These are phyloP conservation scores for Penicillium sp. DNA, from an alignment of 2,329 filamentous ascomycete species.

Conservation along the genomic window DNA sequence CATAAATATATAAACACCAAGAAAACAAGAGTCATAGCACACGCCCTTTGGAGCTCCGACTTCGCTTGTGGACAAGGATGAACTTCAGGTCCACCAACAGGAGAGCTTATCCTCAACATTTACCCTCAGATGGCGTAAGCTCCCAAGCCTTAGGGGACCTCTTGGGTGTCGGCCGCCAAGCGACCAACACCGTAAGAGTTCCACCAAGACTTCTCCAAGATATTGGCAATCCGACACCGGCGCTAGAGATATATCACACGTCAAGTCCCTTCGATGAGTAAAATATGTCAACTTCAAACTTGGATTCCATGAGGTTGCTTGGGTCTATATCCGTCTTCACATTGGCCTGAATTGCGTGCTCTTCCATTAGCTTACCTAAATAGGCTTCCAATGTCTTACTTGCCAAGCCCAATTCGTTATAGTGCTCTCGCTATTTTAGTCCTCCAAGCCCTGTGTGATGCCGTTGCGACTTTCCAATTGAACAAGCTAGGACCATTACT, in stretches of 20 bases:
- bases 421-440: neutral
- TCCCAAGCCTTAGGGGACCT: neutral
- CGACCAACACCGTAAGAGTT: neutral
- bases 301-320: neutral
- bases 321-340: neutral
- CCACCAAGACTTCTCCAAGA: neutral
- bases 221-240: neutral
- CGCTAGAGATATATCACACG: neutral
- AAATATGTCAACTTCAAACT: neutral
- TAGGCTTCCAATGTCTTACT: no score
- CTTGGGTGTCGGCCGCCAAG: neutral
- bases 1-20: constrained; percentile 5
- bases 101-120: neutral
- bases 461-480: neutral
- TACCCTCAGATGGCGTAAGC: neutral
- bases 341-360: neutral
- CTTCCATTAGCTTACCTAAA: neutral
- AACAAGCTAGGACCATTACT: neutral
- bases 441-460: no score
- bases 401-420: neutral
- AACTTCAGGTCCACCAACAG: constrained; percentile 4
- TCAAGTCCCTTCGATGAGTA: neutral
- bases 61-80: neutral
- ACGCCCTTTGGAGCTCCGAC: constrained; percentile 9
- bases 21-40: constrained; percentile 4